phyloP scores from a whole-genome alignment of 805 yeast species.

The Suhomyces emberorum region DNA sequence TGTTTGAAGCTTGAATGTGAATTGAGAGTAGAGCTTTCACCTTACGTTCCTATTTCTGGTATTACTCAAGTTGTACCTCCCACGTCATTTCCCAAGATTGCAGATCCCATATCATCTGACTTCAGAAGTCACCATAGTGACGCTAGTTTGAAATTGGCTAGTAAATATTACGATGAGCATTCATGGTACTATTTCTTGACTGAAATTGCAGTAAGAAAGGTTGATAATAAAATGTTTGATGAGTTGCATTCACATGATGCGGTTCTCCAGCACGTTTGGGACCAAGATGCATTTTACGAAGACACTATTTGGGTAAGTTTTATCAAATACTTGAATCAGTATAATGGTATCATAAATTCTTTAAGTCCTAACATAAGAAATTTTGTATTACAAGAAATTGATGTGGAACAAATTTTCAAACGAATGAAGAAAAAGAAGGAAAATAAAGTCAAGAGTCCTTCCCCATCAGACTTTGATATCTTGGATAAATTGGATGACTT shows the following conservation, averaged over 20 bases:
- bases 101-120: constrained; percentile 19
- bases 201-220: constrained; percentile 38
- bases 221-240: constrained; percentile 35
- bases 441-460: constrained; percentile 9
- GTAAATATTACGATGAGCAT: constrained; percentile 20
- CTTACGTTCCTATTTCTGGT: constrained; percentile 30
- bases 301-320: constrained; percentile 23
- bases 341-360: constrained; percentile 36
- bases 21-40: constrained; percentile 31
- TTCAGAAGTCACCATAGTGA: constrained; percentile 16
- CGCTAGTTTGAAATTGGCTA: constrained; percentile 22
- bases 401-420: constrained; percentile 27
- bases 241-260: constrained; percentile 24
- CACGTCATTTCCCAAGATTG: constrained; percentile 28
- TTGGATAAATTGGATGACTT: constrained; percentile 32
- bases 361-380: constrained; percentile 31
- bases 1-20: constrained; percentile 38
- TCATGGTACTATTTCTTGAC: constrained; percentile 40
- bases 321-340: constrained; percentile 33
- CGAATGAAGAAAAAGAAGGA: constrained; percentile 23
- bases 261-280: constrained; percentile 18
- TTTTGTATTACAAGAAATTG: constrained; percentile 30
- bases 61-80: constrained; percentile 32
- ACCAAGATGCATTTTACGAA: constrained; percentile 18
- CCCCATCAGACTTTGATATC: constrained; percentile 11